These are phyloP conservation scores for Chaetomiaceae sp. DNA, from an alignment of 2,329 filamentous ascomycete species.

Conservation along the genomic window DNA sequence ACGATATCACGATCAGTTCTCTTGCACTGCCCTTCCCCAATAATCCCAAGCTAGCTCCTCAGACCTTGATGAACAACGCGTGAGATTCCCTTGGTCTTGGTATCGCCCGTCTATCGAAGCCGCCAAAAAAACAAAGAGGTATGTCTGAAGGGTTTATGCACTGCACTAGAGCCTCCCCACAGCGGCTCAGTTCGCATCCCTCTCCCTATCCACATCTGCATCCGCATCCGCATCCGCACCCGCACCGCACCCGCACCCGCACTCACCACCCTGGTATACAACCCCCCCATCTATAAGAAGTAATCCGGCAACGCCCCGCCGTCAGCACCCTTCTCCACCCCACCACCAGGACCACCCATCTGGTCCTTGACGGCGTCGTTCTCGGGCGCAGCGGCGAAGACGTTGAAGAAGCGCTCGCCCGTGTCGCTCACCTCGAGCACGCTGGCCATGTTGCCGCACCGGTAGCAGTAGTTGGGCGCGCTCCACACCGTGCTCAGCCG, in stretches of 20 bases:
- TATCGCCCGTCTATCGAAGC: not conserved
- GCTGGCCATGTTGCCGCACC: slow-evolving; percentile 95
- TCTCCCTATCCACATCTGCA: not conserved
- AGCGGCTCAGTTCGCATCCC: not conserved
- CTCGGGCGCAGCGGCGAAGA: slow-evolving; percentile 94
- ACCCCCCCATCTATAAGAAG: too few species aligned
- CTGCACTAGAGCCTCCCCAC: not conserved
- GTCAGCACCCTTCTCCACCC: slow-evolving; percentile 66
- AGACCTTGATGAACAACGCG: not conserved
- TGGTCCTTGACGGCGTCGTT: slow-evolving; percentile 91
- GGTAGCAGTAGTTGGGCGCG: slow-evolving; percentile 91
- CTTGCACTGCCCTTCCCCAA: not conserved
- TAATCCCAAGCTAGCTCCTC: not conserved
- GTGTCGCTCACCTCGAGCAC: slow-evolving; percentile 93
- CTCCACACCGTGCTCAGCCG: slow-evolving; percentile 95
- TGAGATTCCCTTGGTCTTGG: slow-evolving; percentile 1
- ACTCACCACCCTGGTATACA: too few species aligned
- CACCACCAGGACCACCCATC: slow-evolving; percentile 67
- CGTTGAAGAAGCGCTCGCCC: slow-evolving; percentile 93
- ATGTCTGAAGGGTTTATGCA: too few species aligned
- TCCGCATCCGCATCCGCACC: too few species aligned
- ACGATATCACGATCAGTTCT: not conserved
- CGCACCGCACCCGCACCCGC: not conserved
- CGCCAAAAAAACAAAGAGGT: not conserved
- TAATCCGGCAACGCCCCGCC: slow-evolving; percentile 63